Conservation (phyloP, 345 rosid species). For the Linum trigynum region DNA sequence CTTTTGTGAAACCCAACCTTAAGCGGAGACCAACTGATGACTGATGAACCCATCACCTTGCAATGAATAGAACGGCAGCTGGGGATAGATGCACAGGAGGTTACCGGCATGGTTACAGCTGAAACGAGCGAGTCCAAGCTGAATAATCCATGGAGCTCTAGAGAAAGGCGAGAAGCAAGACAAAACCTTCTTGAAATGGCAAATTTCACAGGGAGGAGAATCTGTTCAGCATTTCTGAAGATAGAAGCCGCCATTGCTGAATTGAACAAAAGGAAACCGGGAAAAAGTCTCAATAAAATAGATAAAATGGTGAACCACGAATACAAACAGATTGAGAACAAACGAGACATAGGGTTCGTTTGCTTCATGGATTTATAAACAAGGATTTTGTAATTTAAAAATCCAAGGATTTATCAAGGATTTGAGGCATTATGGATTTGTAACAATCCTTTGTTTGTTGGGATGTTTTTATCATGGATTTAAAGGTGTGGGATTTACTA, state of each 20-base stretch:
- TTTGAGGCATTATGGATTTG: too few relatives aligned
- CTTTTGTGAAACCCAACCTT: conserved; percentile 27
- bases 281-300: neutral
- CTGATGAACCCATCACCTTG: conserved; percentile 49
- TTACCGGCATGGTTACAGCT: conserved; percentile 28
- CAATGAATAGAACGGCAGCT: conserved; percentile 36
- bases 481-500: too few relatives aligned
- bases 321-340: too few relatives aligned
- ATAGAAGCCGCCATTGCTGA: neutral
- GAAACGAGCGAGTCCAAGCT: conserved; percentile 37
- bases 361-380: too few relatives aligned
- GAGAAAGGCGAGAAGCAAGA: conserved; percentile 9
- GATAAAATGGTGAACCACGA: neutral
- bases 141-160: conserved; percentile 14
- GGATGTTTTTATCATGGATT: too few relatives aligned
- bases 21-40: conserved; percentile 42
- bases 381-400: too few relatives aligned
- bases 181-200: neutral
- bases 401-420: too few relatives aligned
- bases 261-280: neutral
- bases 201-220: neutral
- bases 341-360: too few relatives aligned
- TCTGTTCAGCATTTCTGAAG: conserved; percentile 3
- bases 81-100: conserved; percentile 30
- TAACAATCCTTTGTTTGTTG: too few relatives aligned